phyloP scores from a whole-genome alignment of 116 monocot genomes.

The Trichopus zeylanicus region DNA sequence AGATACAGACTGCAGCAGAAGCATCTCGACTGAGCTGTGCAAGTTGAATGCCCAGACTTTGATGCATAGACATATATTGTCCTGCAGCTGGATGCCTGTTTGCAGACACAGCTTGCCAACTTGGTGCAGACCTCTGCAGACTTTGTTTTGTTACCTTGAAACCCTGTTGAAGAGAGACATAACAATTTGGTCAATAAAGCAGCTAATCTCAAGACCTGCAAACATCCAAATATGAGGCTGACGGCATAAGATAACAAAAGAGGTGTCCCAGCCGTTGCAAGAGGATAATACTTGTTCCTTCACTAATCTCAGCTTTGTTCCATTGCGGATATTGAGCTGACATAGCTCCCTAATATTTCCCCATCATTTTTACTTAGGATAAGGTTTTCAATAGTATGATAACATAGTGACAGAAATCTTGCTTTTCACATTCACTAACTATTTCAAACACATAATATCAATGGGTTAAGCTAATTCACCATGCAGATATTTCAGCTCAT shows the following conservation, averaged over 20 bases:
- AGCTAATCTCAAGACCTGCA: slow-evolving; percentile 1
- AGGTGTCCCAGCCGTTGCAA: too few relatives aligned
- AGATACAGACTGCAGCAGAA: slow-evolving; percentile 77
- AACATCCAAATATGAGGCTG: neutral
- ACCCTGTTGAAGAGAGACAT: slow-evolving; percentile 56
- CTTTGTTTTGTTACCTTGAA: slow-evolving; percentile 74
- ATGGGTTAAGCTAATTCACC: too few relatives aligned
- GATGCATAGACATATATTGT: slow-evolving; percentile 79
- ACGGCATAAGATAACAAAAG: too few relatives aligned
- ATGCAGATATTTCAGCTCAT: too few relatives aligned
- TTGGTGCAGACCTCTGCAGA: slow-evolving; percentile 33
- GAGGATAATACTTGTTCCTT: too few relatives aligned
- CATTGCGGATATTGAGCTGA: too few relatives aligned
- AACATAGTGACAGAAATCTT: too few relatives aligned
- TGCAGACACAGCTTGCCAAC: slow-evolving; percentile 73
- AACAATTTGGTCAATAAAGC: neutral
- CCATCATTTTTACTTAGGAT: too few relatives aligned
- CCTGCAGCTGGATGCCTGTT: slow-evolving; percentile 53
- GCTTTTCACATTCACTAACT: too few relatives aligned
- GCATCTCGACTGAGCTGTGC: slow-evolving; percentile 96
- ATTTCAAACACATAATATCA: too few relatives aligned
- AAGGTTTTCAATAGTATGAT: too few relatives aligned
- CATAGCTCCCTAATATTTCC: too few relatives aligned
- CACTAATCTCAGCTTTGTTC: neutral
- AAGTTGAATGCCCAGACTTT: slow-evolving; percentile 89